A percentile compares a stretch with the other conserved stretches of the same genome.
phyloP scores from a whole-genome alignment of 1,139 yeast species.

The Pneumocystis oryctolagi region DNA sequence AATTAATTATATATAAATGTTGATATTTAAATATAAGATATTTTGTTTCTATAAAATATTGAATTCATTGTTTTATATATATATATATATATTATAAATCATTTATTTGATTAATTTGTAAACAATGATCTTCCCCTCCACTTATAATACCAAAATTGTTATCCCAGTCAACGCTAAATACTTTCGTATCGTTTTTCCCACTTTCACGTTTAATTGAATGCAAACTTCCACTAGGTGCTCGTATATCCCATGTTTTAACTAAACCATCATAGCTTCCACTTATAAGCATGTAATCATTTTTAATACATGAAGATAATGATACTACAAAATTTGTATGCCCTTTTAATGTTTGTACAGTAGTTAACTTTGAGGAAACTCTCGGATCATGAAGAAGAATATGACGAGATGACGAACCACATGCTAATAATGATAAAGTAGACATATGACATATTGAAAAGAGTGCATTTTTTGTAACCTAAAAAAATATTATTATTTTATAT shows the following conservation, averaged over 20 bases:
- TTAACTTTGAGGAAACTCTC: slow-evolving; percentile 32
- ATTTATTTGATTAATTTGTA: slow-evolving; percentile 48
- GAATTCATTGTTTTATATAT: background rate
- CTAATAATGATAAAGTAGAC: slow-evolving; percentile 52
- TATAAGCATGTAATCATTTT: slow-evolving; percentile 62
- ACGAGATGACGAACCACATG: slow-evolving; percentile 90
- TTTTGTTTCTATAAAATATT: background rate
- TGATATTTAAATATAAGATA: background rate
- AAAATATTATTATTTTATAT: slow-evolving; percentile 3
- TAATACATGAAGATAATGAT: slow-evolving; percentile 56
- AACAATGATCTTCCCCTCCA: slow-evolving; percentile 87
- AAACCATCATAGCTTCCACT: slow-evolving; percentile 94
- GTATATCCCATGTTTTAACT: slow-evolving; percentile 86
- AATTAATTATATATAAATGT: background rate
- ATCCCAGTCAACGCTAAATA: slow-evolving; percentile 82
- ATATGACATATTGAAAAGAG: slow-evolving; percentile 60
- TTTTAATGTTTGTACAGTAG: slow-evolving; percentile 52
- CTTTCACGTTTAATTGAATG: slow-evolving; percentile 15
- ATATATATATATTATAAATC: background rate
- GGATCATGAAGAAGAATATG: slow-evolving; percentile 92
- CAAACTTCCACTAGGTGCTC: slow-evolving; percentile 53
- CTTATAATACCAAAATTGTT: slow-evolving; percentile 64
- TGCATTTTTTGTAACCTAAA: slow-evolving; percentile 57
- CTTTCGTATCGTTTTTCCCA: slow-evolving; percentile 32
- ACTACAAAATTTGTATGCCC: slow-evolving; percentile 93